Conservation (phyloP, 23 red algal species). For the Chondrus crispus region DNA sequence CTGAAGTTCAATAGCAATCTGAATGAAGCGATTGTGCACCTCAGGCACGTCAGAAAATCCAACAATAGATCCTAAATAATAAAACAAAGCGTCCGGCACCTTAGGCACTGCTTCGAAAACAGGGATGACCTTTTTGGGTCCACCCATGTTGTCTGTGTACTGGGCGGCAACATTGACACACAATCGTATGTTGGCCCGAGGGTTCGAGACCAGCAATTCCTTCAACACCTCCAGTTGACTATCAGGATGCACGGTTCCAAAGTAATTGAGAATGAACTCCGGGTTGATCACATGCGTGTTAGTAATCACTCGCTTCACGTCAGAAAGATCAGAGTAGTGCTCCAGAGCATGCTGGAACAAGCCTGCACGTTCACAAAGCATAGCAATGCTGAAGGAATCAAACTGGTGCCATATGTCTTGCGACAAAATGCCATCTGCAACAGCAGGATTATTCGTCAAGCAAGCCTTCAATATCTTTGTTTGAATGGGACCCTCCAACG, state of each 20-base stretch:
- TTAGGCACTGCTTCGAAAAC: conserved; percentile 85
- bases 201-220: conserved; percentile 79
- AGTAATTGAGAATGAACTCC: conserved; percentile 90
- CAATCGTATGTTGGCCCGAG: conserved; percentile 84
- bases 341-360: conserved; percentile 96
- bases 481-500: conserved; percentile 73
- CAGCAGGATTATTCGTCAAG: conserved; percentile 74
- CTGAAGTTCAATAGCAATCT: conserved; percentile 64
- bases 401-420: conserved; percentile 97
- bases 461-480: conserved; percentile 91
- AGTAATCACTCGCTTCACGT: conserved; percentile 93
- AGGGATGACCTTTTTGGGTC: conserved; percentile 60
- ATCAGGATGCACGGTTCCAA: conserved; percentile 82
- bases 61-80: conserved; percentile 82
- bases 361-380: conserved; percentile 89
- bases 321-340: conserved; percentile 75
- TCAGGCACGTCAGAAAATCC: conserved; percentile 69
- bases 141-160: conserved; percentile 90
- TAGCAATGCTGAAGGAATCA: conserved; percentile 77
- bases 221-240: conserved; percentile 81
- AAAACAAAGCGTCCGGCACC: conserved; percentile 78
- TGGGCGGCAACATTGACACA: conserved; percentile 83
- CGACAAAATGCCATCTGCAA: conserved; percentile 94
- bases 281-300: conserved; percentile 92
- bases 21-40: conserved; percentile 88